Evolutionary conservation across 805 yeast genomes (phyloP), one percentile per base, ranked within the genome.

Genomic region (Monosporozyma aerobia): DNA sequence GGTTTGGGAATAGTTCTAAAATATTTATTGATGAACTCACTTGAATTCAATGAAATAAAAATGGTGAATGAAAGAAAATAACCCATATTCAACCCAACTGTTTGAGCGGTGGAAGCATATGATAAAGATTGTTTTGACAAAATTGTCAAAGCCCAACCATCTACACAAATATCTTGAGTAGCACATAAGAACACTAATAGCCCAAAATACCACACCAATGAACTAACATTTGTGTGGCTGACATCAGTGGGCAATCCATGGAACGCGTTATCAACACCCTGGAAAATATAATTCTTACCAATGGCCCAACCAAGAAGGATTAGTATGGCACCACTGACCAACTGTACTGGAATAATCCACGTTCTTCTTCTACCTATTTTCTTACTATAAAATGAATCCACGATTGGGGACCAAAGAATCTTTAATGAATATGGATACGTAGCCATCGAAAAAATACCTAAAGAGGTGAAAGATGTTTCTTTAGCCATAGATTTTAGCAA

Each of bases 81-180:
- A 23, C 99, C 99, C 2, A 92, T 77, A 70, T 94, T 94, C 56
- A 94, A 76, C 0, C 99, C 99, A 47, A 94, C 81, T 0, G 99
- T 94, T 69, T 94, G 99, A 0, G 99, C 99, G 0, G 99, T 94
- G 4, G 96, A 87, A 0, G 99, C 98, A 72, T 82, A 94, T 16
- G 95, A 83, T 56, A 94, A 74, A 13, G 95, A 85, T 29, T 79
- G 80, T 27, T 82, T 82, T 16, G 90, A 81, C 50, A 94, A 73
- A 41, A 92, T 81, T 1, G 97, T 94, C 63, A 94, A 72, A 0
- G 98, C 97, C 99, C 99, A 94, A 10, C 99, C 98, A 71, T 94
- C 99, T 23, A 94, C 99, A 0, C 99, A 98, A 52, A 94, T 94
- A 66, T 94, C 99, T 69, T 94, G 99, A 0, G 99, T 92, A 0